phyloP scores from a whole-genome alignment of 2,329 filamentous ascomycete genomes.

The Ceratocystis albifundus region DNA sequence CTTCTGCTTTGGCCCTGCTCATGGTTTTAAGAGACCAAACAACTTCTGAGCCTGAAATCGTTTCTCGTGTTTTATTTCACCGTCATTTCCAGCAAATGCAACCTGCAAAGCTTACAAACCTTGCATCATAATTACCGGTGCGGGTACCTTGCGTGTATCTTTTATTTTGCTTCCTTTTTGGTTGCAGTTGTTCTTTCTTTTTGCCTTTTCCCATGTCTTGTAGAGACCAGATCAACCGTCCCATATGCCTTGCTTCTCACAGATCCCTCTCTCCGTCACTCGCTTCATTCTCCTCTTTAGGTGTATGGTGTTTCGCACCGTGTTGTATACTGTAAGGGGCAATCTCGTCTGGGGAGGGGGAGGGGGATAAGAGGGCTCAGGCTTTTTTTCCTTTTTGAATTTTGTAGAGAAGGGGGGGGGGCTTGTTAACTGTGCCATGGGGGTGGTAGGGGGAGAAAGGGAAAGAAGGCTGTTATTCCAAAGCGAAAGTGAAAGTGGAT shows the following conservation, averaged over 20 bases:
- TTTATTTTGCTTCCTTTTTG: conserved; percentile 17
- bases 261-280: neutral
- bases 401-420: neutral
- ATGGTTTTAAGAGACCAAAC: no score
- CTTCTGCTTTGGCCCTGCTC: no score
- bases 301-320: neutral
- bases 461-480: neutral
- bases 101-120: neutral
- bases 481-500: conserved; percentile 11
- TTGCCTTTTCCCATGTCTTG: neutral
- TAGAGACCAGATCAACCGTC: neutral
- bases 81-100: neutral
- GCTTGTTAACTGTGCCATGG: neutral
- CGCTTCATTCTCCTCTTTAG: neutral
- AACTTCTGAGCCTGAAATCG: no score
- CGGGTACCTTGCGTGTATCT: conserved; percentile 9
- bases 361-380: neutral
- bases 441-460: neutral
- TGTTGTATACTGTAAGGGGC: neutral
- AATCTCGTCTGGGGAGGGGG: conserved; percentile 6
- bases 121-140: conserved; percentile 19
- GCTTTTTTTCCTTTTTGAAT: neutral
- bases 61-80: neutral
- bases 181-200: conserved; percentile 16
- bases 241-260: conserved; percentile 12